Evolutionary conservation across 495 filamentous ascomycete species (phyloP).

Genomic region (Xylaria venustula): DNA sequence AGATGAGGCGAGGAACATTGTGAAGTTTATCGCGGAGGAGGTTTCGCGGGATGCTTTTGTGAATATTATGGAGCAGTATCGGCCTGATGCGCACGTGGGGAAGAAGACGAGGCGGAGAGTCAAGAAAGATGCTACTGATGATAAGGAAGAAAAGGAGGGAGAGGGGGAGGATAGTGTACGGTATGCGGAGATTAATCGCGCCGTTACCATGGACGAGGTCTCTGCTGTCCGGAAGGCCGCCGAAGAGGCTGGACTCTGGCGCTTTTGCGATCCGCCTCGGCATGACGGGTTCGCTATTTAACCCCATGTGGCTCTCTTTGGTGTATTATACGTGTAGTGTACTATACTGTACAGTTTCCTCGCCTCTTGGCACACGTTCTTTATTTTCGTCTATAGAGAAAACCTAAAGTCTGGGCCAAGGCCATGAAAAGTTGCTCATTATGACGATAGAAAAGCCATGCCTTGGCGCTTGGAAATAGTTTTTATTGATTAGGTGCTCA

Average conservation of each 20-base stretch:
- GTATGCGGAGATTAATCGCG: constrained; percentile 74
- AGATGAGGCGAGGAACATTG: constrained; percentile 64
- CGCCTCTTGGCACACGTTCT: too few relatives aligned
- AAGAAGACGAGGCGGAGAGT: constrained; percentile 49
- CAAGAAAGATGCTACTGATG: constrained; percentile 15
- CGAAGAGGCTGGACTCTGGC: constrained; percentile 67
- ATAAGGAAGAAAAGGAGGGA: constrained; percentile 15
- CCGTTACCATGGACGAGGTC: constrained; percentile 62
- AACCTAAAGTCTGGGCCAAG: too few relatives aligned
- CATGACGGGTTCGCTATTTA: constrained; percentile 70
- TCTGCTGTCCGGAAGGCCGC: constrained; percentile 60
- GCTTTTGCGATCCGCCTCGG: constrained; percentile 68
- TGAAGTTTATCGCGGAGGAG: constrained; percentile 65
- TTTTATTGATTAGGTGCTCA: too few relatives aligned
- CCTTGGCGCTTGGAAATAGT: too few relatives aligned
- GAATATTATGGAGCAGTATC: constrained; percentile 78
- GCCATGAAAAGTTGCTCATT: too few relatives aligned
- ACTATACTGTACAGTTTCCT: too few relatives aligned
- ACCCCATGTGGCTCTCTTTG: too few relatives aligned
- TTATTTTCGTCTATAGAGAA: too few relatives aligned
- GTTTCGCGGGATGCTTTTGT: constrained; percentile 68
- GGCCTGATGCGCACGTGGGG: constrained; percentile 72
- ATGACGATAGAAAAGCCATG: too few relatives aligned
- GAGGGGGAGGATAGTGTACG: constrained; percentile 46
- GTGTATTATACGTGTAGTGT: neutral